Percentiles rank a stretch among this genome's conserved stretches.
phyloP scores from a whole-genome alignment of 169 alveolate species.

The Eimeria maxima region DNA sequence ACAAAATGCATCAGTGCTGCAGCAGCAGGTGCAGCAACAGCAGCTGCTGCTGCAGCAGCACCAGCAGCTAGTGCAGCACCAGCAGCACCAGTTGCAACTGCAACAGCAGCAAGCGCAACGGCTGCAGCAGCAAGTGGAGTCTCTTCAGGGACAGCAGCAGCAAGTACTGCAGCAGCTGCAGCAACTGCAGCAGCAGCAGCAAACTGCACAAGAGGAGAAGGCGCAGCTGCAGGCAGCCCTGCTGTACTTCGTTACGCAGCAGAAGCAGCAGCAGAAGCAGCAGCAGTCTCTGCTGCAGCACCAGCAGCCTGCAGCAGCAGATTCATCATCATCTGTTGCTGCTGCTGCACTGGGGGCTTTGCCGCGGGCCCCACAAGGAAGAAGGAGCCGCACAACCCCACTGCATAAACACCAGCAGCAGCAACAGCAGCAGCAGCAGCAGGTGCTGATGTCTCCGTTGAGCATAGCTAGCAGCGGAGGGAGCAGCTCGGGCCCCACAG shows the following conservation, averaged over 20 bases:
- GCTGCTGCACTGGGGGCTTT: no score
- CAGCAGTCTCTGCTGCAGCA: slow-evolving; percentile 18
- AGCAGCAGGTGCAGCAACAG: no score
- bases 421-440: slow-evolving; percentile 16
- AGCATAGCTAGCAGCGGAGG: not conserved
- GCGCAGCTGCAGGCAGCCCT: slow-evolving; percentile 33
- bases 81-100: no score
- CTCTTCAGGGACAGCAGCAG: no score
- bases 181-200: slow-evolving; percentile 26
- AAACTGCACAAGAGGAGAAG: not conserved
- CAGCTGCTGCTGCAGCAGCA: no score
- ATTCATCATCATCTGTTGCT: no score
- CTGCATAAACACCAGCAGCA: not conserved
- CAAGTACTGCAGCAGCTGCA: not conserved
- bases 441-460: not conserved
- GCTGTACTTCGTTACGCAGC: slow-evolving; percentile 1
- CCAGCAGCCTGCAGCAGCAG: not conserved
- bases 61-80: no score
- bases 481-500: slow-evolving; percentile 9
- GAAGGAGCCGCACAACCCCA: not conserved
- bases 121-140: no score
- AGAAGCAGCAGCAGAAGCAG: not conserved
- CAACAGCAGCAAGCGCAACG: no score
- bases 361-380: no score
- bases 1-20: not conserved